Evolutionary conservation across 1,284 basidiomycete genomes (phyloP), one percentile per base, ranked within the genome.

Genomic region (Singerocomus rubriflavus): DNA sequence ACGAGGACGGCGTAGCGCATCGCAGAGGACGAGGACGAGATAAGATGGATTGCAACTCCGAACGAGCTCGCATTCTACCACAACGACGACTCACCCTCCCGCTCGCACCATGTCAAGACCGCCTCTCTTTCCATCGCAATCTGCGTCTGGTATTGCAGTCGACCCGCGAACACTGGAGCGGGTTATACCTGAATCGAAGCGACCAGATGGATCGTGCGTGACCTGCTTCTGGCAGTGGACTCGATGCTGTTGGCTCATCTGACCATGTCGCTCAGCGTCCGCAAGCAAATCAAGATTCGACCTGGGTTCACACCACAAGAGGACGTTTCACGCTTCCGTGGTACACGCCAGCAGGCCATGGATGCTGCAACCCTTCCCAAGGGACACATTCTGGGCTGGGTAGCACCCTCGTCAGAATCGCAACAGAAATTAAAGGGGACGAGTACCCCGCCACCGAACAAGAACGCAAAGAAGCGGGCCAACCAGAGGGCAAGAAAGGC

Each of bases 241-340:
- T 11, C 27, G 38, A 50, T 53, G 49, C 52, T 54, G 26, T 30
- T 49, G 33, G 57, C 51, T 52, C 44, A 49, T 38, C 32, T 32
- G 34, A 10, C 35, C 14, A 6, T 43, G 26, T 25, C 42, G 37
- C 39, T 25, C 66, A 97, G 94, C 41, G 70, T 92, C 21, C 86
- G 95, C 51, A 97, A 95, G 70, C 83, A 97, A 68, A 75, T 90
- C 55, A 95, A 88, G 73, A 87, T 98, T 57, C 80, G 93, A 31
- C 93, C 93, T 0, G 95, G 95, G 1, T 98, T 86, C 71, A 96
- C 93, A 1, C 95, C 95, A 0, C 91, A 93, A 67, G 95, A 98
- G 69, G 95, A 98, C 71, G 81, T 97, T 12, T 77, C 79, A 31
- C 83, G 85, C 35, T 98, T 95, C 70, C 81, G 92, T 41, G 82